phyloP scores from a whole-genome alignment of 768 basidiomycete species.

The Collybiopsis luxurians region DNA sequence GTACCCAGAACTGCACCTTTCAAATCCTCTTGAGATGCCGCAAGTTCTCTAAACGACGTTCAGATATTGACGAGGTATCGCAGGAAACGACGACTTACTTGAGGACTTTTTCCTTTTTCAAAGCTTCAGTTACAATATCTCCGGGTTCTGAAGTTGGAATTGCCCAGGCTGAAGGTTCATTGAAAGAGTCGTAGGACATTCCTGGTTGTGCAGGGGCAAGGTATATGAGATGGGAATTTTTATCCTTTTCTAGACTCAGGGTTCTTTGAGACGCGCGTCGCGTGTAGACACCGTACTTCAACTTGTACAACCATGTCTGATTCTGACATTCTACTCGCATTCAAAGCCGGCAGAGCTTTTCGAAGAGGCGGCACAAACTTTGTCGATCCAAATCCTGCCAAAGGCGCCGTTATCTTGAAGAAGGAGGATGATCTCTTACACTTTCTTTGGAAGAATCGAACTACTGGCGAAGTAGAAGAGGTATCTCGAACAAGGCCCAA shows the following conservation, averaged over 20 bases:
- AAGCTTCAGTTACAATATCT: conserved; percentile 72
- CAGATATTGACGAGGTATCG: not conserved
- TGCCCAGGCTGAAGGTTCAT: conserved; percentile 52
- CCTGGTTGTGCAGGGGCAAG: not conserved
- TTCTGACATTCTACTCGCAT: conserved; percentile 46
- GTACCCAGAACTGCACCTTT: conserved; percentile 46
- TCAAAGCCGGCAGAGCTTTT: conserved; percentile 76
- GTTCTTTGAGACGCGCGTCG: conserved; percentile 35
- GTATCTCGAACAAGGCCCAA: conserved; percentile 27
- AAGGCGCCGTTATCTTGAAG: conserved; percentile 71
- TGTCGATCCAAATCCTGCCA: conserved; percentile 65
- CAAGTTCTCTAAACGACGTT: conserved; percentile 56
- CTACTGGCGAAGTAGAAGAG: conserved; percentile 59
- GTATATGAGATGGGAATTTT: too few relatives aligned
- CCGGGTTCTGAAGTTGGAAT: conserved; percentile 35
- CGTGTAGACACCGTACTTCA: conserved; percentile 18
- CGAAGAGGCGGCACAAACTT: conserved; percentile 63
- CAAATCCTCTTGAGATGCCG: conserved; percentile 73
- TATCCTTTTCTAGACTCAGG: too few relatives aligned
- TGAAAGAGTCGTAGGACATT: conserved; percentile 47
- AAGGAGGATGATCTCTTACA: conserved; percentile 77
- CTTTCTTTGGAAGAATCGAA: conserved; percentile 78
- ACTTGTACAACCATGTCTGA: conserved; percentile 35
- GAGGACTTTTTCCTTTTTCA: conserved; percentile 74
- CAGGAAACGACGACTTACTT: conserved; percentile 41